Base-by-base conservation (phyloP, 179 eudicot species). In the Corrigiola litoralis region DNA sequence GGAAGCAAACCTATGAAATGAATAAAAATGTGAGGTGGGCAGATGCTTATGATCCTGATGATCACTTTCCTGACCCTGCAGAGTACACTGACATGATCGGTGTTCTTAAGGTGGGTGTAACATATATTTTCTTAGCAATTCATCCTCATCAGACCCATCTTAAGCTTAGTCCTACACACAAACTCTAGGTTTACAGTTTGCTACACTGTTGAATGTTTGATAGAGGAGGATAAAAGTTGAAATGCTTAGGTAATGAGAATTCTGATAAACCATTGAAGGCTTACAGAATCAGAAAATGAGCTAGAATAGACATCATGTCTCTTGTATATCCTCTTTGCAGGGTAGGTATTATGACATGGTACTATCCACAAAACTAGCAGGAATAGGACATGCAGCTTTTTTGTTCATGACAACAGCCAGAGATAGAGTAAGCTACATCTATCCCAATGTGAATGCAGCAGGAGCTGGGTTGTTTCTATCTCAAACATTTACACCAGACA, bases 21-120 rank as follows among this genome's bases (percentile, higher is more conserved):
- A 91, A 91, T 61, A 91, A 88, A 66, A 91, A 91, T 80, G 96
- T 91, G 51, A 91, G 97, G 63, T 91, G 94, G 91, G 85, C 94
- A 65, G 67, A 68, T 79, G 94, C 37, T 28, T 86, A 80, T 60
- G 97, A 91, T 56, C 75, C 80, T 10, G 97, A 91, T 56, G 81
- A 78, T 50, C 63, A 83, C 42, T 91, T 81, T 27, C 94, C 97
- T 50, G 97, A 83, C 2, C 96, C 97, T 0, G 83, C 78, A 0
- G 94, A 78, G 51, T 88, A 91, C 42, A 79, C 82, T 51, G 97
- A 91, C 60, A 84, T 91, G 88, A 29, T 91, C 67, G 94, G 97
- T 25, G 8, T 86, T 59, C 68, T 91, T 29, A 91, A 83, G 97
- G 97, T 90, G 74, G 21, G 90, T 70, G 20, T 24, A 14, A 7